These are phyloP conservation scores for Colletotrichum siamense DNA, from an alignment of 2,329 filamentous ascomycete species.

Conservation along the genomic window DNA sequence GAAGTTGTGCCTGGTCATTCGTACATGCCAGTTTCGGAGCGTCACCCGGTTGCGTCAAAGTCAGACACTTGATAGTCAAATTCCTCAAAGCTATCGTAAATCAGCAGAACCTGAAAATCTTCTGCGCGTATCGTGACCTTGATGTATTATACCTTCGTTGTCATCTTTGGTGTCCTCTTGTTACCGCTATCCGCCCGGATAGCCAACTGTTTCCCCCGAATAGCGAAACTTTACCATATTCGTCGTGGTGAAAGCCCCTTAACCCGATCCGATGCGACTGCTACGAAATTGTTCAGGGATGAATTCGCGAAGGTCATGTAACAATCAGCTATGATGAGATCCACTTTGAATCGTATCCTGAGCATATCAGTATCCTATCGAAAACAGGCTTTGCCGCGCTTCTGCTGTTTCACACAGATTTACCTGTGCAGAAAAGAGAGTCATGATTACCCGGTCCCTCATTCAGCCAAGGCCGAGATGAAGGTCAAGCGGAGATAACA, in stretches of 20 bases:
- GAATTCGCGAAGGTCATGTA: not conserved
- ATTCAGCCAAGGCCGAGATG: not conserved
- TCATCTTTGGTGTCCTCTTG: not conserved
- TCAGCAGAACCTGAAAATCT: not conserved
- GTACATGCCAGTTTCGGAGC: not conserved
- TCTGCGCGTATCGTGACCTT: not conserved
- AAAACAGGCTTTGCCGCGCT: not conserved
- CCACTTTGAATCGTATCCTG: not conserved
- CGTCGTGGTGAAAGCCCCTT: not conserved
- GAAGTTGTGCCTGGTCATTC: not conserved
- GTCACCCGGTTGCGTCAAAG: not conserved
- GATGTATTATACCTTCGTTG: rapidly evolving
- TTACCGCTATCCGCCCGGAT: not conserved
- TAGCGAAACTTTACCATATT: not conserved
- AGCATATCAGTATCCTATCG: not conserved
- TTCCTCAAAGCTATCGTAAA: not conserved
- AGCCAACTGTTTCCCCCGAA: not conserved
- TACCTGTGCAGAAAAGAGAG: not conserved
- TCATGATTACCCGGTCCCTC: not conserved
- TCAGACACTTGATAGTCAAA: not conserved
- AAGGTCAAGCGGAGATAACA: not conserved
- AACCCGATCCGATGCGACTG: not conserved
- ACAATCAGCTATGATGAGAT: not conserved
- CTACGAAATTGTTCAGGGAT: not conserved
- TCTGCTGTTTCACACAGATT: not conserved